Conservation (phyloP, 2,329 filamentous ascomycete species). For the Aspergillus neotritici region DNA sequence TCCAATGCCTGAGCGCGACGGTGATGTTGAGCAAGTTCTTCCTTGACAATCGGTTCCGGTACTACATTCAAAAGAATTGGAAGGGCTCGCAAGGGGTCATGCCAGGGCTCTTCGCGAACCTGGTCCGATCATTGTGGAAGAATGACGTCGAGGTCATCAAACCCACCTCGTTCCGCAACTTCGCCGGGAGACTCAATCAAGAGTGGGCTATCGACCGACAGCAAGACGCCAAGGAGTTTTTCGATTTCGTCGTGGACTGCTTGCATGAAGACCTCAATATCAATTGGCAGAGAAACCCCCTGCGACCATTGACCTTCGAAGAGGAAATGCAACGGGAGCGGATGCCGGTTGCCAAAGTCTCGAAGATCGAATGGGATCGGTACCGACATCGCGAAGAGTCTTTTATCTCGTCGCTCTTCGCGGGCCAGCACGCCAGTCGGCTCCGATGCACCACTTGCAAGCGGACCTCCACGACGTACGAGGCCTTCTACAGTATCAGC, state of each 20-base stretch:
- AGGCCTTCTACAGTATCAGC: conserved; percentile 65
- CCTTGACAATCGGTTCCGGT: conserved; percentile 56
- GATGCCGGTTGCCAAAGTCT: conserved; percentile 59
- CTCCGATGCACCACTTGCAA: conserved; percentile 57
- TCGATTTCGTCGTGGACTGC: conserved; percentile 72
- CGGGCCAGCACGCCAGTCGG: conserved; percentile 61
- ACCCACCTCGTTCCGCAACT: conserved; percentile 59
- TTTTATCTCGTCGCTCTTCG: conserved; percentile 75
- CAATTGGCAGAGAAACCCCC: conserved; percentile 54
- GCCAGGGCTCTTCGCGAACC: conserved; percentile 56
- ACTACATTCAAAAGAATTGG: conserved; percentile 58
- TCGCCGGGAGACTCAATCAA: conserved; percentile 59
- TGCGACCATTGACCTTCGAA: conserved; percentile 53
- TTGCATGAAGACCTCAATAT: conserved; percentile 82
- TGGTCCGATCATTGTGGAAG: conserved; percentile 59
- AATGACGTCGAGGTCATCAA: conserved; percentile 47
- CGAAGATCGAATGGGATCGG: conserved; percentile 66
- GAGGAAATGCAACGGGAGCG: conserved; percentile 58
- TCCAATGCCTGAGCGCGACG: conserved; percentile 78
- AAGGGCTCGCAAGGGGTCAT: conserved; percentile 60
- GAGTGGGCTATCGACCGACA: conserved; percentile 70
- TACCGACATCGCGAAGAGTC: conserved; percentile 66
- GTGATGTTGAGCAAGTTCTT: conserved; percentile 58
- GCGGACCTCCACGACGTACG: conserved; percentile 61
- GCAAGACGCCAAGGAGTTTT: conserved; percentile 89